Base-by-base conservation (phyloP, 208 protist species). In the Acanthamoeba sp. region DNA sequence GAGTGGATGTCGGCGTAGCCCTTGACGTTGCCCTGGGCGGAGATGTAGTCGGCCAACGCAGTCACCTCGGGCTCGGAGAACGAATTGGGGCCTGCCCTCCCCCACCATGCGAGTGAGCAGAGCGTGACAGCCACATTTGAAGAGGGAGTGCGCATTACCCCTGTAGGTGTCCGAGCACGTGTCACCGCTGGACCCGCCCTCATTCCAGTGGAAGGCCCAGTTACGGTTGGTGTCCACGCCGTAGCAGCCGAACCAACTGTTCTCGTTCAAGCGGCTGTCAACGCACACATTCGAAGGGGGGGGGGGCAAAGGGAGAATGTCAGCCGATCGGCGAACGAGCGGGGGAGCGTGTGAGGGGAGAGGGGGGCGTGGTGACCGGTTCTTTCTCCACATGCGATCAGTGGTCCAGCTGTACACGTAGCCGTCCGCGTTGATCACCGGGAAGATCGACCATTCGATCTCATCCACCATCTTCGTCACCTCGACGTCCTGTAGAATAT, bases 311-410 rank as follows among this genome's bases (percentile, higher is more conserved):
- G n/a, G n/a, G n/a, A n/a, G n/a, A n/a, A n/a, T n/a, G n/a, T n/a
- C n/a, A n/a, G n/a, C n/a, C n/a, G n/a, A n/a, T n/a, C n/a, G n/a
- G n/a, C n/a, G n/a, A n/a, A n/a, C n/a, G n/a, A n/a, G n/a, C n/a
- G n/a, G n/a, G n/a, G n/a, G n/a, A n/a, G n/a, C n/a, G n/a, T n/a
- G 45, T 12, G 45, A n/a, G n/a, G n/a, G n/a, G n/a, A n/a, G n/a
- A n/a, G n/a, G n/a, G n/a, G n/a, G n/a, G n/a, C n/a, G n/a, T n/a
- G n/a, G n/a, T n/a, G n/a, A 40, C 29, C 93, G 73, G 88, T 96
- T 96, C 95, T 96, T 96, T 22, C 95, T 62, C 95, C 95, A 96
- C 48, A 96, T 20, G 4, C 95, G 66, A n/a, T 96, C 59, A 24
- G 71, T 22, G 91, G 52, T 52, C 94, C 62, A 36, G 62, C n/a